Base-by-base conservation (phyloP, 306 rosid genomes). In the Cucurbita maxima region DNA sequence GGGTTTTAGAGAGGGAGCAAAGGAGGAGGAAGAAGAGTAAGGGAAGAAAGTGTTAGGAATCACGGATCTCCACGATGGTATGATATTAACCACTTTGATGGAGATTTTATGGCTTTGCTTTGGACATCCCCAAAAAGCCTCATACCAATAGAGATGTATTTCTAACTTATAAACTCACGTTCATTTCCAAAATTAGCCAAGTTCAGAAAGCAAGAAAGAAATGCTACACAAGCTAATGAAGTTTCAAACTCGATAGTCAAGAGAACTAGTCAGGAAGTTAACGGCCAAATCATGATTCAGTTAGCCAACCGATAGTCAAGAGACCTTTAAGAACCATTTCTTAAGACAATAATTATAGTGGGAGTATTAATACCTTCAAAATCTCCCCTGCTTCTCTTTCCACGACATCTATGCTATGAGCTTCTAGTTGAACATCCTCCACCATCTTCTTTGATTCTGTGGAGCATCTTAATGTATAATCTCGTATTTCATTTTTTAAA, bases 301-400 rank as follows among this genome's bases (percentile, higher is more conserved):
- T 3, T 48, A 48, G 6, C 14, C 53, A 48, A 48, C 53, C 12
- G 12, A 47, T 4, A 30, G 34, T 30, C 34, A 30, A 30, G 34
- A 30, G 34, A 30, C 34, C 34, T 30, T 47, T 47, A 10, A 47
- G 52, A 3, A 47, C 52, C 16, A 47, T 47, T 47, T 47, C 16
- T 47, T 47, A 47, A 40, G 3, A 18, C 10, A n/a, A 40, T 37
- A 38, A 40, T 38, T 38, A 19, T 40, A 18, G 50, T 38, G 18
- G 25, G 8, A 67, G 30, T 13, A 67, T 6, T 55, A 36, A 56
- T 81, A 93, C 98, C 96, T 90, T 81, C 57, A 86, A 77, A 86
- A 86, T 84, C 51, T 82, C 91, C 3, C 77, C 88, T 13, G 86
- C 96, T 81, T 91, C 97, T 80, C 78, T 77, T 80, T 91, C 96